phyloP scores from a whole-genome alignment of 2,329 filamentous ascomycete species.

The Aspergillus ibericus region DNA sequence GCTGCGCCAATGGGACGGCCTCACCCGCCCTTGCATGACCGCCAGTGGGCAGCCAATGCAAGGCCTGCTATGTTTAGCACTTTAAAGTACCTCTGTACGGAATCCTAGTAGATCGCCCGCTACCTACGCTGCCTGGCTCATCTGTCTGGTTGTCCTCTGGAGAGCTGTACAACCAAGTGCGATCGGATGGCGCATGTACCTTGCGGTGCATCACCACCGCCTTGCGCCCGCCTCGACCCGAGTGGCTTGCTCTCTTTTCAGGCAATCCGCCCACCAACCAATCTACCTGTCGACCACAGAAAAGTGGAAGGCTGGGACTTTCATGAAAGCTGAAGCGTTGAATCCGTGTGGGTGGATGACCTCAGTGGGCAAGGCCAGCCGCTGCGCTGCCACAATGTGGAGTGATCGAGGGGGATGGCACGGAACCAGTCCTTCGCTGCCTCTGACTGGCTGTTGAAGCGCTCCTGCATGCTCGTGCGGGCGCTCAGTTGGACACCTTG shows the following conservation, averaged over 20 bases:
- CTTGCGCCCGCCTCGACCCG: background rate
- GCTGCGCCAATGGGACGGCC: constrained; percentile 10
- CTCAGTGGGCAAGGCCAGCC: background rate
- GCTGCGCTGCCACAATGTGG: constrained; percentile 6
- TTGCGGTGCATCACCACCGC: background rate
- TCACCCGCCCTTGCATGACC: constrained; percentile 11
- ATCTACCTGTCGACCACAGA: too few relatives aligned
- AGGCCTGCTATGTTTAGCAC: constrained; percentile 29
- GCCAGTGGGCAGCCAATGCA: constrained; percentile 18
- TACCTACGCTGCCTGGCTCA: background rate
- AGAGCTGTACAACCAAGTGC: background rate
- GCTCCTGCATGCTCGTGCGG: background rate
- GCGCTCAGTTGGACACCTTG: background rate
- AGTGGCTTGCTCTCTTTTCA: background rate
- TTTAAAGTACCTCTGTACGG: constrained; percentile 10
- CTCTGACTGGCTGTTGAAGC: background rate
- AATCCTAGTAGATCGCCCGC: constrained; percentile 24
- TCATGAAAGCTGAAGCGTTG: background rate
- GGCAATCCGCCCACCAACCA: background rate
- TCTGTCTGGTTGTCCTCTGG: too few relatives aligned
- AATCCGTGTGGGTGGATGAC: background rate
- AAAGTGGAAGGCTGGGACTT: background rate
- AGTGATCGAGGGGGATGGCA: background rate
- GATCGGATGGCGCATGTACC: background rate
- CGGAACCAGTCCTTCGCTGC: background rate